Base-by-base conservation (phyloP, 495 filamentous ascomycete genomes). In the Tuber calosporum region DNA sequence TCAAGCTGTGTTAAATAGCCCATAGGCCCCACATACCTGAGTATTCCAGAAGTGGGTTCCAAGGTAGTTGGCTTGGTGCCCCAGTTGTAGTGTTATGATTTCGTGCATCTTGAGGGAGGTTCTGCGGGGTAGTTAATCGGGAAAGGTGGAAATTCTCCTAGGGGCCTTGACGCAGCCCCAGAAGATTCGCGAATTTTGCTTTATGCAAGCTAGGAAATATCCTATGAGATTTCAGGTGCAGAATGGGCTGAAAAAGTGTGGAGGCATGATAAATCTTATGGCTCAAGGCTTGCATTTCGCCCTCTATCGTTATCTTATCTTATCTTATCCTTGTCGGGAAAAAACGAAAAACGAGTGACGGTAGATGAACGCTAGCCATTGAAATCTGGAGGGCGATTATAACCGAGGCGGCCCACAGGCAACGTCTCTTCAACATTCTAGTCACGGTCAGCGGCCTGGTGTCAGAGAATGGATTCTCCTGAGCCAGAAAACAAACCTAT, bases 1-100 rank as follows among this genome's bases (percentile, higher is more conserved):
- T 42, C 67, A 36, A 38, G 67, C 37, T 38, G 4, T 37, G 26
- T 39, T 30, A 20, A 11, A 20, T 4, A 13, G 26, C 37, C 67
- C 45, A 72, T 68, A 39, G 37, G 43, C 73, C 62, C 3, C 58
- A 77, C 69, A 20, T 84, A 91, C 90, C 85, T 97, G 94, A 39
- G 93, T 86, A 79, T 99, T 99, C 96, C 96, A 99, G 82, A 97
- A 98, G 84, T 99, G 95, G 0, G 92, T 97, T n/a, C 90, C 93
- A 39, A 97, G 82, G 79, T 97, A 96, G 84, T 99, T 99, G 79
- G 90, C 91, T 81, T 90, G 89, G 79, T 97, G 92, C 53, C 95
- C 95, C 70, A 98, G 87, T 84, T 99, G 95, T 66, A 98, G 84
- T 1, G 95, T 97, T 72, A 99, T 86, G 74, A 98, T 93, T 82